A percentile compares a stretch with the other conserved stretches of the same genome.
phyloP scores from a whole-genome alignment of 495 filamentous ascomycete genomes.

The Collariella sp. region DNA sequence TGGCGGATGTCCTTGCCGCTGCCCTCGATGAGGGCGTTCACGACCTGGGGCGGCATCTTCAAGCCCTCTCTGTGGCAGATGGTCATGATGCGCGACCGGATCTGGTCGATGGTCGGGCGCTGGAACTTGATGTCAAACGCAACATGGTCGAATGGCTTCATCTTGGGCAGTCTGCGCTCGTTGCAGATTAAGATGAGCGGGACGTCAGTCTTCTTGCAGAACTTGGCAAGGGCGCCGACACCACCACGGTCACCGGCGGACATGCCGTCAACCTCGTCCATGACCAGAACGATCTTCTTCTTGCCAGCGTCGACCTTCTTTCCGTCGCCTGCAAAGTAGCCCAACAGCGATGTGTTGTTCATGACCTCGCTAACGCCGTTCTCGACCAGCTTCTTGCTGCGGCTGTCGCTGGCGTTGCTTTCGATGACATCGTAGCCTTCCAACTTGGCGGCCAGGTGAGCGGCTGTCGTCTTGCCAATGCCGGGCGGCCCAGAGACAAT shows the following conservation, averaged over 20 bases:
- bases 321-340: slow-evolving; percentile 81
- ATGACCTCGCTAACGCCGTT: slow-evolving; percentile 75
- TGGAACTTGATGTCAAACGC: slow-evolving; percentile 79
- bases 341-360: slow-evolving; percentile 84
- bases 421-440: slow-evolving; percentile 92
- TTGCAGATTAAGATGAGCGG: slow-evolving; percentile 98
- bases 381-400: slow-evolving; percentile 96
- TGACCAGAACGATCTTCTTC: slow-evolving; percentile 89
- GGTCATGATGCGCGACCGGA: slow-evolving; percentile 82
- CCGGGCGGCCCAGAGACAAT: slow-evolving; percentile 93
- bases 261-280: slow-evolving; percentile 99
- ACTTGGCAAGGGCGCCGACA: slow-evolving; percentile 84
- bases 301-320: slow-evolving; percentile 71
- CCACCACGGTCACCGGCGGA: slow-evolving; percentile 93
- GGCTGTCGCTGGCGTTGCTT: slow-evolving; percentile 92
- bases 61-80: slow-evolving; percentile 89
- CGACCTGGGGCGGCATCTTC: slow-evolving; percentile 75
- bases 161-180: slow-evolving; percentile 83
- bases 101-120: slow-evolving; percentile 79
- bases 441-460: slow-evolving; percentile 84
- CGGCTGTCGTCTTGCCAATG: slow-evolving; percentile 96
- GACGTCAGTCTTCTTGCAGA: slow-evolving; percentile 90
- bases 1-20: slow-evolving; percentile 93
- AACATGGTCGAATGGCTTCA: slow-evolving; percentile 91
- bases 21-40: slow-evolving; percentile 91